A percentile compares a stretch with the other conserved stretches of the same genome.
These are phyloP conservation scores for Vigna nakashimae DNA, from an alignment of 306 rosid species.

Conservation along the genomic window DNA sequence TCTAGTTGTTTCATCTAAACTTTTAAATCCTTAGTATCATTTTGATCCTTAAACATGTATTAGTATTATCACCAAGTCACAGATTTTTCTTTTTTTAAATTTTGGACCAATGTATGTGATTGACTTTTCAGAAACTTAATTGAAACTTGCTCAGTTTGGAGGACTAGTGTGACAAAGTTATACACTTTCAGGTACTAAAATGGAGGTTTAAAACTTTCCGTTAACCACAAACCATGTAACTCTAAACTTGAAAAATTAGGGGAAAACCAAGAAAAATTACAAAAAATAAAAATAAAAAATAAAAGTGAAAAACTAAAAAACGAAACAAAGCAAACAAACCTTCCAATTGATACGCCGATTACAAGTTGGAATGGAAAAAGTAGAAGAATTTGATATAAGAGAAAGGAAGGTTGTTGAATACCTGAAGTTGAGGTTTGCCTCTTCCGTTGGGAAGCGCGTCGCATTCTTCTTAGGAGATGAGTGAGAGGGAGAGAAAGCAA, in stretches of 20 bases:
- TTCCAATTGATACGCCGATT: background rate
- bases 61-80: background rate
- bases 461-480: constrained; percentile 42
- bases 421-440: constrained; percentile 17
- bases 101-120: background rate
- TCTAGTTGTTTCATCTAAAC: background rate
- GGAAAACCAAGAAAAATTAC: background rate
- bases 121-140: background rate
- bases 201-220: background rate
- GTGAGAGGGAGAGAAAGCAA: background rate
- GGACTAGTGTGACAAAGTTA: background rate
- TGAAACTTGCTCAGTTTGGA: background rate
- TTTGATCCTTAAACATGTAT: background rate
- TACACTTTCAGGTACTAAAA: background rate
- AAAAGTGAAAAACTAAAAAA: background rate
- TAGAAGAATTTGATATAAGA: background rate
- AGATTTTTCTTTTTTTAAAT: background rate
- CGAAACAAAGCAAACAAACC: background rate
- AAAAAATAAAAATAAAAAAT: background rate
- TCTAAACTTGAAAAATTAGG: background rate
- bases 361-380: no score
- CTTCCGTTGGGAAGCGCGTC: constrained; percentile 42
- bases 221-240: background rate
- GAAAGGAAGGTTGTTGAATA: background rate
- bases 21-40: background rate